These are phyloP conservation scores for Populus davidiana DNA, from an alignment of 345 rosid genomes.

Conservation along the genomic window DNA sequence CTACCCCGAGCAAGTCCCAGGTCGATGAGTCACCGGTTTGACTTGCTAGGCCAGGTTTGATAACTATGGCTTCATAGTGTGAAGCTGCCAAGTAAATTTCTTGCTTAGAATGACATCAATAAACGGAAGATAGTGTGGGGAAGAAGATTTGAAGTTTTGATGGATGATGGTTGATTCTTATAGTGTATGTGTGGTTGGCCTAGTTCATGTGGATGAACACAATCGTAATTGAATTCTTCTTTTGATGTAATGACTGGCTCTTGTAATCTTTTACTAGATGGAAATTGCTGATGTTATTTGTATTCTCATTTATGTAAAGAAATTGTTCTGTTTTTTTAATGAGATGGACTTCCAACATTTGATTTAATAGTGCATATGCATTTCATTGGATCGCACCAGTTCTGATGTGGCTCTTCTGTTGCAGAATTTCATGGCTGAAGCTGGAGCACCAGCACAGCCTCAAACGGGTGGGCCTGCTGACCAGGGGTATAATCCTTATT, in stretches of 20 bases:
- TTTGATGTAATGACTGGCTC: not conserved
- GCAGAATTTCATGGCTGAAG: slow-evolving; percentile 99
- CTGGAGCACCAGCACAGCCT: slow-evolving; percentile 58
- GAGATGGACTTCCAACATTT: not conserved
- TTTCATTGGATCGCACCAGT: not conserved
- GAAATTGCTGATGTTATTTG: not conserved
- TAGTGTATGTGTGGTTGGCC: no score
- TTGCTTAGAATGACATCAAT: not conserved
- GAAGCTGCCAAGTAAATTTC: not conserved
- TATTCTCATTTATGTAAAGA: not conserved
- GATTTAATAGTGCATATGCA: not conserved
- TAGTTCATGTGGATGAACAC: not conserved
- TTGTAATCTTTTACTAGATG: not conserved
- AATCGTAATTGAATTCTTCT: not conserved
- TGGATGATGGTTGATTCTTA: not conserved
- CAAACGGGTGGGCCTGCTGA: slow-evolving; percentile 57
- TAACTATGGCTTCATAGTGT: not conserved
- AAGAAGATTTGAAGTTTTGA: not conserved
- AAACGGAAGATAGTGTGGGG: not conserved
- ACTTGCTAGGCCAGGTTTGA: no score
- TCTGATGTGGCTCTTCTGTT: slow-evolving; percentile 14
- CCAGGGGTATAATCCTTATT: slow-evolving; percentile 85
- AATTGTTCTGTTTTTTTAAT: not conserved
- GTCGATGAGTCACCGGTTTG: no score
- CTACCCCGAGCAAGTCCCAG: no score